Evolutionary conservation across 1,284 basidiomycete genomes (phyloP).

Genomic region (Athelia sp.): DNA sequence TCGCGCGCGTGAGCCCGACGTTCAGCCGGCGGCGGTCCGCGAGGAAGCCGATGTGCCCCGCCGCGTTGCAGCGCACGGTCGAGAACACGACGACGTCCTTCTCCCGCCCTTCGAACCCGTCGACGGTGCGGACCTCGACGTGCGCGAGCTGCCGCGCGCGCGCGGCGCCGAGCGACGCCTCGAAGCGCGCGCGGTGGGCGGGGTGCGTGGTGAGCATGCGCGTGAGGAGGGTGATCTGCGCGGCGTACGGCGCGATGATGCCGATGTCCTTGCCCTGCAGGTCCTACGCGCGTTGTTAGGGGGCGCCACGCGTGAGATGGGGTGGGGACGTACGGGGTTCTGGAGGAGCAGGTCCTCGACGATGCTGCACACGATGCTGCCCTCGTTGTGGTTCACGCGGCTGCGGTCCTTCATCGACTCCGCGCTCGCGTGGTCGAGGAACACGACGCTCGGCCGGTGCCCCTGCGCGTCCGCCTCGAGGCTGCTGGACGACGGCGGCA

Average conservation of each 20-base stretch:
- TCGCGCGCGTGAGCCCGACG: constrained; percentile 84
- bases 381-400: constrained; percentile 72
- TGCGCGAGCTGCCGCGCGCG: constrained; percentile 58
- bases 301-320: background rate
- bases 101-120: constrained; percentile 92
- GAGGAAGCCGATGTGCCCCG: constrained; percentile 81
- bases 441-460: constrained; percentile 56
- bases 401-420: constrained; percentile 68
- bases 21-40: constrained; percentile 86
- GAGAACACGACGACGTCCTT: constrained; percentile 91
- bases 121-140: constrained; percentile 85
- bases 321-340: constrained; percentile 61
- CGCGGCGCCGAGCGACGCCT: constrained; percentile 51
- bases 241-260: constrained; percentile 83
- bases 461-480: constrained; percentile 29
- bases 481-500: constrained; percentile 57
- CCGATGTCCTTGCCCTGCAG: constrained; percentile 75
- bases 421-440: constrained; percentile 69
- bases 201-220: constrained; percentile 56
- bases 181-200: constrained; percentile 48
- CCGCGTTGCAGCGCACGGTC: constrained; percentile 77
- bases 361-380: constrained; percentile 69
- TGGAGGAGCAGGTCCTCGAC: constrained; percentile 72
- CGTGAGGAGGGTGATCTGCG: constrained; percentile 70
- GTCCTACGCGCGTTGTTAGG: constrained; percentile 30